Conservation (phyloP, 2,329 filamentous ascomycete genomes). For the Botrytis medusae region DNA sequence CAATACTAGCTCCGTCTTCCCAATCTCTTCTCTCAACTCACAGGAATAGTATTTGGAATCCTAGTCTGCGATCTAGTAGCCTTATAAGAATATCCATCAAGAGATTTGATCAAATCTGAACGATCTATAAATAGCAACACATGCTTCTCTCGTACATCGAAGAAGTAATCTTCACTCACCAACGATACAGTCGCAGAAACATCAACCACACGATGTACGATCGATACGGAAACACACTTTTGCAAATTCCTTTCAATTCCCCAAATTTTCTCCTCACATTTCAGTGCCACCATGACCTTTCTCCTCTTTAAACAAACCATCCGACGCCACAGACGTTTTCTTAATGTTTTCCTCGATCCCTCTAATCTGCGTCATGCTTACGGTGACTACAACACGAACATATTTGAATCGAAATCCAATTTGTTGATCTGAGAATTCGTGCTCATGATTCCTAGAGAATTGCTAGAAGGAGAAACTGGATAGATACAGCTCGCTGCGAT, state of each 20-base stretch:
- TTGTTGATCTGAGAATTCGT: constrained; percentile 20
- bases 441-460: constrained; percentile 24
- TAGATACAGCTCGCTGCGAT: constrained; percentile 25
- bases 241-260: constrained; percentile 29
- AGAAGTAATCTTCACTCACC: constrained; percentile 25
- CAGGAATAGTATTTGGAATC: constrained; percentile 23
- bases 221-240: constrained; percentile 29
- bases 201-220: constrained; percentile 31
- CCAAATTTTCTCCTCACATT: constrained; percentile 30
- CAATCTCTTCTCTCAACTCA: constrained; percentile 24
- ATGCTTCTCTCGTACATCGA: constrained; percentile 26
- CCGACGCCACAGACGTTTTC: constrained; percentile 22
- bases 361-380: constrained; percentile 22
- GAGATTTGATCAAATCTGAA: constrained; percentile 14
- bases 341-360: constrained; percentile 26
- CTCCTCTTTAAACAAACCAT: constrained; percentile 27
- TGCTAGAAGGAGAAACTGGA: constrained; percentile 26
- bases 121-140: constrained; percentile 24
- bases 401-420: constrained; percentile 29
- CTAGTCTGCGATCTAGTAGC: constrained; percentile 22
- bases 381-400: constrained; percentile 26
- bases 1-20: constrained; percentile 28
- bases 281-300: constrained; percentile 28
- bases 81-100: constrained; percentile 23
- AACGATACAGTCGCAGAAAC: constrained; percentile 16